Conservation (phyloP, 768 basidiomycete genomes). For the Tylopilus vinaceipallidus region DNA sequence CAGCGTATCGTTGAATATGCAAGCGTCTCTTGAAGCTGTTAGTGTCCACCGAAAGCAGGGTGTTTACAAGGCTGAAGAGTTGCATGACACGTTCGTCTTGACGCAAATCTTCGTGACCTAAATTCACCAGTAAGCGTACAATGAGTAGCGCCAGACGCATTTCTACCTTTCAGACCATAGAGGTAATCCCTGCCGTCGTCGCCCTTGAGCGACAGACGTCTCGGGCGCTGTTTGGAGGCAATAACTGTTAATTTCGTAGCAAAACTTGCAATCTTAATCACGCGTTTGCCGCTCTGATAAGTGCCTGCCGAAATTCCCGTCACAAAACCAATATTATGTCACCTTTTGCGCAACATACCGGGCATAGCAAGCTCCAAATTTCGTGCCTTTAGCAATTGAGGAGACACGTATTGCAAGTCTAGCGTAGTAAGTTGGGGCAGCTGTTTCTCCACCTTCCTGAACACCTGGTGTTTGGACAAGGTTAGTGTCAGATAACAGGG, state of each 20-base stretch:
- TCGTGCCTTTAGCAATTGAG: slow-evolving; percentile 81
- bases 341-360: slow-evolving; percentile 43
- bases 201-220: slow-evolving; percentile 82
- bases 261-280: slow-evolving; percentile 82
- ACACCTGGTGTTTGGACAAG: slow-evolving; percentile 56
- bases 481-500: background rate
- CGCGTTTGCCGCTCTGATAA: slow-evolving; percentile 83
- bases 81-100: slow-evolving; percentile 99
- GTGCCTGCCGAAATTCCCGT: slow-evolving; percentile 54
- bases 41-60: slow-evolving; percentile 86
- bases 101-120: slow-evolving; percentile 97
- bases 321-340: background rate
- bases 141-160: too few relatives aligned
- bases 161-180: slow-evolving; percentile 81
- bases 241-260: slow-evolving; percentile 90
- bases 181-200: slow-evolving; percentile 93
- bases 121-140: slow-evolving; percentile 1
- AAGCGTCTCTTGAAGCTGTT: slow-evolving; percentile 95
- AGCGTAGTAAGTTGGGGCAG: slow-evolving; percentile 84
- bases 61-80: slow-evolving; percentile 95
- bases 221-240: slow-evolving; percentile 93
- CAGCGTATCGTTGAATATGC: slow-evolving; percentile 89
- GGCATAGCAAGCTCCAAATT: slow-evolving; percentile 96
- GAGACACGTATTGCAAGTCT: slow-evolving; percentile 97
- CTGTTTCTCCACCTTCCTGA: slow-evolving; percentile 95